These are phyloP conservation scores for Neocatenulostroma microsporum DNA, from an alignment of 2,329 filamentous ascomycete genomes.

Conservation along the genomic window DNA sequence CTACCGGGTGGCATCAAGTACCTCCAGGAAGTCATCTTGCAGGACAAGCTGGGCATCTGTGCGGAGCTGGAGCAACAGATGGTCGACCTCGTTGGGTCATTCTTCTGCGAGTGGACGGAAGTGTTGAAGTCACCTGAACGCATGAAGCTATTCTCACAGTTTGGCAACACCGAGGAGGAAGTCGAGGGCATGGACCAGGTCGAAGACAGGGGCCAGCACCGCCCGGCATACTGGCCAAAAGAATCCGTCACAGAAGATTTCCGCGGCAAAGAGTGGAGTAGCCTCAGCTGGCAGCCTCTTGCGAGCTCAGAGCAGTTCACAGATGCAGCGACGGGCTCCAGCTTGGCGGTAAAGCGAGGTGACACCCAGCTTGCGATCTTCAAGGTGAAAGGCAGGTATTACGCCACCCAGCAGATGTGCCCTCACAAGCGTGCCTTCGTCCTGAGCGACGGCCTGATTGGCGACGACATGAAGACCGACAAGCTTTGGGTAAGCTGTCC, in stretches of 20 bases:
- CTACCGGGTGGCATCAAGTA: conserved; percentile 79
- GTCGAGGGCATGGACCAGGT: conserved; percentile 60
- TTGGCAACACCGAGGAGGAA: conserved; percentile 71
- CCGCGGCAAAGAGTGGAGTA: conserved; percentile 58
- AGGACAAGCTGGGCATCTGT: conserved; percentile 80
- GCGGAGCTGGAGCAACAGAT: conserved; percentile 81
- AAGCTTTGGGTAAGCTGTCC: conserved; percentile 83
- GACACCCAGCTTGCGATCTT: conserved; percentile 86
- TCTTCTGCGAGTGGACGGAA: conserved; percentile 89
- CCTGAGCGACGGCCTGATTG: conserved; percentile 77
- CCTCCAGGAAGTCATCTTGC: conserved; percentile 70
- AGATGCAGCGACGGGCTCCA: conserved; percentile 62
- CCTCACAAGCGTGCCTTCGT: conserved; percentile 86
- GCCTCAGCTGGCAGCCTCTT: conserved; percentile 70
- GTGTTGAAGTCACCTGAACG: conserved; percentile 63
- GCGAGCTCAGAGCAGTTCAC: conserved; percentile 63
- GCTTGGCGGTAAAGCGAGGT: conserved; percentile 71
- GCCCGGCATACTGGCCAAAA: conserved; percentile 71
- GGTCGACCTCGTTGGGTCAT: conserved; percentile 72
- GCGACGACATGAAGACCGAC: conserved; percentile 52
- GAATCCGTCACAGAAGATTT: conserved; percentile 64
- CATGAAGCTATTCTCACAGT: conserved; percentile 67
- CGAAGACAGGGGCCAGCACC: conserved; percentile 61
- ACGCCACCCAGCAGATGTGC: conserved; percentile 89
- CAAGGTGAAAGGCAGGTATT: conserved; percentile 71